Percentiles rank a stretch among this genome's conserved stretches.
Evolutionary conservation across 2,329 filamentous ascomycete genomes (phyloP).

Genomic region (Dactylonectria macrodidyma): DNA sequence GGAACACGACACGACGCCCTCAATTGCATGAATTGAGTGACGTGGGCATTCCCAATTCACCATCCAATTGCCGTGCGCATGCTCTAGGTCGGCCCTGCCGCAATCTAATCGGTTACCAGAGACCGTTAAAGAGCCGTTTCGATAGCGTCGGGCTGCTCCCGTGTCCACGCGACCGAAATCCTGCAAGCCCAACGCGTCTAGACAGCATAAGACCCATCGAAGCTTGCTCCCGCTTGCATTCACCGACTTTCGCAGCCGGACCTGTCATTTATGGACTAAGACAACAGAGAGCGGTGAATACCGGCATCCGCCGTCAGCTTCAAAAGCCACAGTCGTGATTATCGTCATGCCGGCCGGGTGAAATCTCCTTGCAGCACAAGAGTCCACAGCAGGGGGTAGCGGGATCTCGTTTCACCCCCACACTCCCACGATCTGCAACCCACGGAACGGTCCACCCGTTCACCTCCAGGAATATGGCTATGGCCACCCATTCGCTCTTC

Average conservation of each 20-base stretch:
- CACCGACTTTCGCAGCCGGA: conserved; percentile 40
- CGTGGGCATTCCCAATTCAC: neutral
- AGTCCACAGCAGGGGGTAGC: conserved; percentile 38
- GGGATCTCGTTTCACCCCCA: conserved; percentile 43
- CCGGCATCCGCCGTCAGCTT: conserved; percentile 18
- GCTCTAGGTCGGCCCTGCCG: neutral
- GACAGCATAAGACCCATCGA: conserved; percentile 29
- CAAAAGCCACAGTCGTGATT: conserved; percentile 1
- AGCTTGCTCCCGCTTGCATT: conserved; percentile 34
- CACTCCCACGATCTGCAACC: conserved; percentile 39
- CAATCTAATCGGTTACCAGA: neutral
- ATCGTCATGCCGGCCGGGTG: conserved; percentile 23
- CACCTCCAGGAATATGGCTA: conserved; percentile 10
- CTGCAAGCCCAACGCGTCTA: conserved; percentile 31
- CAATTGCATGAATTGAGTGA: neutral
- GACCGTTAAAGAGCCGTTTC: neutral
- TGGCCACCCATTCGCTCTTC: conserved; percentile 2
- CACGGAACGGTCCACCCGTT: conserved; percentile 38
- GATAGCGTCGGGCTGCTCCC: conserved; percentile 18
- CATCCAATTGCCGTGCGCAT: no score
- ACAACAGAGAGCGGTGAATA: conserved; percentile 35
- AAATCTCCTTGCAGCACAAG: conserved; percentile 38
- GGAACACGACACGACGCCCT: neutral
- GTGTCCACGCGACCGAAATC: conserved; percentile 30
- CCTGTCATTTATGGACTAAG: conserved; percentile 14